Evolutionary conservation across 306 rosid species (phyloP).

Genomic region (Potentilla sterilis): DNA sequence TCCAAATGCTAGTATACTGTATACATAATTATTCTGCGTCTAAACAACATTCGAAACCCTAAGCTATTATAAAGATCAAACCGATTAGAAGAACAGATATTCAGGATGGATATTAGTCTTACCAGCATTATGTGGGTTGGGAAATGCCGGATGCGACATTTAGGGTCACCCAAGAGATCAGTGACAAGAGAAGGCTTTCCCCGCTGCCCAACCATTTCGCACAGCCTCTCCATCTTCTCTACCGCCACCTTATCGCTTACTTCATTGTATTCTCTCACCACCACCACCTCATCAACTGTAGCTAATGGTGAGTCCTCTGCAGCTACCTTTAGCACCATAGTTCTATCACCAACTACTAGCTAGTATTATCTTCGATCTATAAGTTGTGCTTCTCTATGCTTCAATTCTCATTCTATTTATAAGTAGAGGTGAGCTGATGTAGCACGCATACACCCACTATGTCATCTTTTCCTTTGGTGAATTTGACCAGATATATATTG

Average conservation of each 20-base stretch:
- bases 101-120: neutral
- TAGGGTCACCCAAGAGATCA: slow-evolving; percentile 87
- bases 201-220: slow-evolving; percentile 60
- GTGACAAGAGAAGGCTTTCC: slow-evolving; percentile 78
- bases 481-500: slow-evolving; percentile 34
- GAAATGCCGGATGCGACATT: slow-evolving; percentile 76
- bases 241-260: slow-evolving; percentile 56
- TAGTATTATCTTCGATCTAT: neutral
- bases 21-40: neutral
- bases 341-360: neutral
- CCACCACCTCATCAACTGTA: slow-evolving; percentile 15
- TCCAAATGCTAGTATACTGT: neutral
- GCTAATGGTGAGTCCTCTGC: slow-evolving; percentile 42
- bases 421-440: slow-evolving; percentile 34
- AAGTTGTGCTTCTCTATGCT: neutral
- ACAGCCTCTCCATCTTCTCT: slow-evolving; percentile 73
- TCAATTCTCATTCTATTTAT: slow-evolving; percentile 18
- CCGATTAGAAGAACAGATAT: neutral
- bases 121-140: slow-evolving; percentile 85
- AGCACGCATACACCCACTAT: slow-evolving; percentile 47
- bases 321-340: slow-evolving; percentile 60
- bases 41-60: neutral
- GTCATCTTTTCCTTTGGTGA: slow-evolving; percentile 13
- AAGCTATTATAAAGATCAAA: slow-evolving; percentile 6
- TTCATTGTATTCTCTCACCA: slow-evolving; percentile 66